Evolutionary conservation across 2,329 filamentous ascomycete species (phyloP), one percentile per base, ranked within the genome.

Genomic region (Arachnomyces sp.): DNA sequence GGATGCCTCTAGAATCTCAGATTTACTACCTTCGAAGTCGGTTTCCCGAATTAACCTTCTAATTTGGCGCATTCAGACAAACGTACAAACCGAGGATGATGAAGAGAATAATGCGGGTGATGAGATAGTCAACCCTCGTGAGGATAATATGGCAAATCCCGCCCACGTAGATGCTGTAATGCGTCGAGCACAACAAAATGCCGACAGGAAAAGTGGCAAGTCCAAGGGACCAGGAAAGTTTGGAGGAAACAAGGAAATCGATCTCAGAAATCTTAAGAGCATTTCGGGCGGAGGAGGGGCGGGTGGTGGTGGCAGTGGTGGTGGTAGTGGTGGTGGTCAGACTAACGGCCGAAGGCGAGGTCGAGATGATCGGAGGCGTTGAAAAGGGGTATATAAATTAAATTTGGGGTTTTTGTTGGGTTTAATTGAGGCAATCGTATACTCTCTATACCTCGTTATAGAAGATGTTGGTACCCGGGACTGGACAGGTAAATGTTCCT

Each of bases 51-150:
- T 20, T 20, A 35, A 17, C 33, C 12, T 28, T 29, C 16, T 28
- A 33, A 36, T 11, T 25, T 29, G 28, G 43, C 50, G 12, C 43
- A 39, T 7, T 37, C 45, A 8, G 46, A 45, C 12, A 42, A 46
- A 25, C 20, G 9, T 5, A 5, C 5, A 25, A 7, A 45, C 47
- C 7, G 46, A 40, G 12, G 36, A 45, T 3, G 43, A 49, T 31
- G 25, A 30, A 12, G 36, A 9, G 41, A 2, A 40, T 47, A 36
- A 44, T 51, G 18, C 39, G 49, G 17, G 50, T 46, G 33, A 49
- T 42, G 14, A 54, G 50, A 42, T 38, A 31, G 31, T 38, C 20
- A 25, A 25, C 9, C 20, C 5, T 25, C 20, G 9, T 25, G 20
- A 25, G 5, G 20, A 25, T 25, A 25, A 25, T 25, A 25, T 25